A percentile compares a stretch with the other conserved stretches of the same genome.
Evolutionary conservation across 2,329 filamentous ascomycete genomes (phyloP).

Genomic region (Exserohilum rostratum): DNA sequence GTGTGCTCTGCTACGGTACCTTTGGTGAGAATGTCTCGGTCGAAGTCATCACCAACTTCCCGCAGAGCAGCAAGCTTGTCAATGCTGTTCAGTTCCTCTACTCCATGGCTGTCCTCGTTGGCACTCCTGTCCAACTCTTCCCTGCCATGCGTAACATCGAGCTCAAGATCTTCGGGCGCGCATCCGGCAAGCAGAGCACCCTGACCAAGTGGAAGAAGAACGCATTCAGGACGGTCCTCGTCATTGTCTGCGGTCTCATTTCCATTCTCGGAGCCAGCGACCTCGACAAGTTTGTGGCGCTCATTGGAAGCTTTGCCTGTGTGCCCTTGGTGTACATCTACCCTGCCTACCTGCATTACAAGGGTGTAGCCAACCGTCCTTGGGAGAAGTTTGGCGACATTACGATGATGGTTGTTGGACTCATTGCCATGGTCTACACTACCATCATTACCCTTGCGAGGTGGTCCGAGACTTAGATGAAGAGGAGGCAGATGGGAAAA

Average conservation of each 20-base stretch:
- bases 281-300: conserved; percentile 74
- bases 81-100: conserved; percentile 78
- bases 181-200: conserved; percentile 68
- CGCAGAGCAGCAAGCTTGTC: conserved; percentile 72
- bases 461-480: conserved; percentile 30
- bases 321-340: conserved; percentile 80
- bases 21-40: conserved; percentile 73
- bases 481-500: neutral
- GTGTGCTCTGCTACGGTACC: conserved; percentile 74
- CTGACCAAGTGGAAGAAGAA: conserved; percentile 81
- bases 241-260: conserved; percentile 65
- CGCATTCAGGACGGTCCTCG: conserved; percentile 63
- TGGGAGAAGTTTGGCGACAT: conserved; percentile 65
- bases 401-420: conserved; percentile 66
- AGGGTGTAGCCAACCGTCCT: conserved; percentile 65
- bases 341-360: conserved; percentile 73
- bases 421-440: conserved; percentile 76
- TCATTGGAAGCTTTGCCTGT: conserved; percentile 76
- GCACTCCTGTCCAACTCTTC: conserved; percentile 76
- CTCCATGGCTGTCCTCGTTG: conserved; percentile 73
- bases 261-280: conserved; percentile 70
- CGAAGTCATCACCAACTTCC: conserved; percentile 78
- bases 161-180: conserved; percentile 67
- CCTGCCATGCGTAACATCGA: conserved; percentile 75
- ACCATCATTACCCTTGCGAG: conserved; percentile 64